phyloP scores from a whole-genome alignment of 331 rosid genomes.

The Prunus yedoensis region DNA sequence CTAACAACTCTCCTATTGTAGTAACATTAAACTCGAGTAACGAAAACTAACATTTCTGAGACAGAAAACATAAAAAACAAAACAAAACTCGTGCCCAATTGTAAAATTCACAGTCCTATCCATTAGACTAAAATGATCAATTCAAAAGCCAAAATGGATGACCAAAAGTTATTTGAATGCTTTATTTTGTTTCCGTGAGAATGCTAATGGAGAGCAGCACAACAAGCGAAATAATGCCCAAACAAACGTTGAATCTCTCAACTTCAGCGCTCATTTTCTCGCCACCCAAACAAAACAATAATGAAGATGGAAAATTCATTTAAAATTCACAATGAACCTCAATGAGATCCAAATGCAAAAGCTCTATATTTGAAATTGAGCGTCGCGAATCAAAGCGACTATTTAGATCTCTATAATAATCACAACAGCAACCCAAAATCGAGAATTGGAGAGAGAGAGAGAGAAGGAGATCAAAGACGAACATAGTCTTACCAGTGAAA shows the following conservation, averaged over 20 bases:
- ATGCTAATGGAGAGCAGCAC: slow-evolving; percentile 6
- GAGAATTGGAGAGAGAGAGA: slow-evolving; percentile 7
- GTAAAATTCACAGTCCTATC: background rate
- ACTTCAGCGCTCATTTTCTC: slow-evolving; percentile 2
- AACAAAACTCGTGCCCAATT: background rate
- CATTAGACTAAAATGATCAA: background rate
- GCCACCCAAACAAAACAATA: background rate
- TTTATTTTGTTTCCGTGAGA: background rate
- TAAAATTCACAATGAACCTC: background rate
- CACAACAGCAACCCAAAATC: background rate
- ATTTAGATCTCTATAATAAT: background rate
- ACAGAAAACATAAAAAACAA: background rate
- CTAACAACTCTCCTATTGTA: background rate
- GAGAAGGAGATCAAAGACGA: background rate
- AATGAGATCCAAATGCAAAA: slow-evolving; percentile 18
- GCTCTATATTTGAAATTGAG: background rate
- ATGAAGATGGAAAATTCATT: background rate
- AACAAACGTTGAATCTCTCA: background rate
- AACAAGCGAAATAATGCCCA: background rate
- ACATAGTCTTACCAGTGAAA: slow-evolving; percentile 16
- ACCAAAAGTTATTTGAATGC: background rate
- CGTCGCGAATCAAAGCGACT: background rate
- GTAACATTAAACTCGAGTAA: background rate
- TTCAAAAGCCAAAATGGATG: background rate
- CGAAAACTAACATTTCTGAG: background rate